Evolutionary conservation across 306 rosid genomes (phyloP), one percentile per base, ranked within the genome.

Genomic region (Hippophae tibetana): DNA sequence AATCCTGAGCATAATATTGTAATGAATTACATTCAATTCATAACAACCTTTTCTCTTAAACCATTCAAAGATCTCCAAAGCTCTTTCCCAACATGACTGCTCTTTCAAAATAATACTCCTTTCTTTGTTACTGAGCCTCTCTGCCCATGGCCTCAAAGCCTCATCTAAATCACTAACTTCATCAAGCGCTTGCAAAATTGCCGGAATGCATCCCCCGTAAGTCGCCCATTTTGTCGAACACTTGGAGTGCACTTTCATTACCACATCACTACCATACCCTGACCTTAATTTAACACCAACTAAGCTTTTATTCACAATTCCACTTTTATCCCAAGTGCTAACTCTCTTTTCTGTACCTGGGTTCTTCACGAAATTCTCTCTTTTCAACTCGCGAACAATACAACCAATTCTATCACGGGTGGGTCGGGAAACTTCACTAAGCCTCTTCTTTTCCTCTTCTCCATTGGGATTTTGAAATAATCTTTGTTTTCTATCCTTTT

Each of bases 21-120:
- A 89, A 69, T 89, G 94, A 77, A 89, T 85, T 52, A 83, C 95
- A 64, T 89, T 79, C 66, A 85, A 55, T 18, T 83, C 87, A 66
- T 71, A 85, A 60, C 84, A 77, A 63, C 75, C 86, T 54, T 82
- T 74, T n/a, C 61, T 48, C 67, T 81, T 77, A 53, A 89, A 82
- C 96, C 96, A 85, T 66, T 83, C 80, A 54, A 89, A 85, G 60
- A 89, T 71, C 54, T 83, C 76, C 57, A 86, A 64, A 44, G 89
- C 76, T 69, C 86, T 81, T 74, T 73, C 69, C 85, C 94, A 85
- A 52, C 75, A 66, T 65, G 43, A 55, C 71, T 89, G 96, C 71
- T 79, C 78, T 67, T 83, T 89, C 79, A 89, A 76, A 64, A 89
- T 77, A 54, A 85, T 74, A 63, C 83, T 89, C 46, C 81, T 83